A percentile compares a stretch with the other conserved stretches of the same genome.
Conservation (phyloP, 441 rosid species). For the Bruguiera hainesii region DNA sequence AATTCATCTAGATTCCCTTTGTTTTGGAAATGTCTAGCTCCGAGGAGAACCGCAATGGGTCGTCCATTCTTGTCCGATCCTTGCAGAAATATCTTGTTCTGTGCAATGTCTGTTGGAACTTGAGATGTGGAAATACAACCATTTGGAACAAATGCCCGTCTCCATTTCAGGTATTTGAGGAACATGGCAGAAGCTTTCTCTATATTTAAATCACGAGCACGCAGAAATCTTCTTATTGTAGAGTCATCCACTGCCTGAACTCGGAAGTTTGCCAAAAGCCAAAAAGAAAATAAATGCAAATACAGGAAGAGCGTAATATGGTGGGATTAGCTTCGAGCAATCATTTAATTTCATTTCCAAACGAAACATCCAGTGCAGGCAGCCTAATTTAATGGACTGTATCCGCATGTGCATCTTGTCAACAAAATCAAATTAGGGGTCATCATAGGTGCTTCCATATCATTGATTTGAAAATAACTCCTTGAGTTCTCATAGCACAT, state of each 20-base stretch:
- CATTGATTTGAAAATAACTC: no score
- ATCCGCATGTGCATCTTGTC: no score
- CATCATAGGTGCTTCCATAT: no score
- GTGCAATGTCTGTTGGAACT: slow-evolving; percentile 33
- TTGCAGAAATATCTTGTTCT: slow-evolving; percentile 51
- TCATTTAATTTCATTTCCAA: no score
- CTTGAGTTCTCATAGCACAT: no score
- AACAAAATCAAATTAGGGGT: no score
- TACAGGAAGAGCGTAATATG: no score
- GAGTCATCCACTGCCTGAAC: slow-evolving; percentile 45
- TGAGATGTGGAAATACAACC: slow-evolving; percentile 34
- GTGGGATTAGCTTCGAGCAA: no score
- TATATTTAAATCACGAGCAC: slow-evolving; percentile 50
- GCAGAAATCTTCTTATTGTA: slow-evolving; percentile 45
- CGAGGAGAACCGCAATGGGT: slow-evolving; percentile 32
- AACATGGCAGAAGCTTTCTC: slow-evolving; percentile 44
- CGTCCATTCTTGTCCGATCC: slow-evolving; percentile 50
- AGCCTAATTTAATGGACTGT: no score
- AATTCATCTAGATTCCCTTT: slow-evolving; percentile 40
- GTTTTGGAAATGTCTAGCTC: slow-evolving; percentile 36
- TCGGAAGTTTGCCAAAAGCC: neutral
- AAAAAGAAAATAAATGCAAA: neutral
- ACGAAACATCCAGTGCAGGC: no score
- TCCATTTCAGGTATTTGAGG: slow-evolving; percentile 51
- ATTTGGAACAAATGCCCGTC: slow-evolving; percentile 34